phyloP scores from a whole-genome alignment of 2,329 filamentous ascomycete species.

The Xylaria sp. region DNA sequence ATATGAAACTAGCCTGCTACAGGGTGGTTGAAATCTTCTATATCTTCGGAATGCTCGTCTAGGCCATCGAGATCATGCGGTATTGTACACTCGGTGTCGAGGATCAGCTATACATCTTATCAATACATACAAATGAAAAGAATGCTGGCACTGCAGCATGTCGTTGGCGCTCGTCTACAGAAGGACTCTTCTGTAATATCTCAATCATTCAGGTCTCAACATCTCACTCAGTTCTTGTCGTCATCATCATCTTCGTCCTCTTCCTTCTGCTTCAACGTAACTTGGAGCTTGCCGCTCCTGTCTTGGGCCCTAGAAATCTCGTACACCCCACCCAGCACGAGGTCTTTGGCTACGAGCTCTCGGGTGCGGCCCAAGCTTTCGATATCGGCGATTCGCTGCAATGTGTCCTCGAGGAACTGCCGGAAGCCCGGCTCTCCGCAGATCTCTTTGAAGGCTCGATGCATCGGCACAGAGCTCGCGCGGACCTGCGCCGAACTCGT shows the following conservation, averaged over 20 bases:
- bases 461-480: constrained; percentile 96
- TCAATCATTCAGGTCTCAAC: constrained; percentile 1
- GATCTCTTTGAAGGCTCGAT: constrained; percentile 87
- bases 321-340: constrained; percentile 87
- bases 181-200: not conserved
- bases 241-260: constrained; percentile 51
- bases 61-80: constrained; percentile 10
- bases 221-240: constrained; percentile 31
- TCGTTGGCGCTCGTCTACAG: constrained; percentile 6
- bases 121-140: constrained; percentile 33
- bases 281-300: constrained; percentile 52
- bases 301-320: constrained; percentile 59
- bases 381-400: constrained; percentile 89
- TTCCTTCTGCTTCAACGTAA: constrained; percentile 58
- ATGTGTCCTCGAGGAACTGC: constrained; percentile 81
- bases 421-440: constrained; percentile 82
- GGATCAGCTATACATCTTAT: constrained; percentile 1
- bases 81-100: constrained; percentile 19
- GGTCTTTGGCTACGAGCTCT: constrained; percentile 93
- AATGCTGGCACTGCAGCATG: constrained; percentile 30
- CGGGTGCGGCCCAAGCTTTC: constrained; percentile 93
- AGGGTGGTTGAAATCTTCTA: constrained; percentile 16
- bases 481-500: constrained; percentile 87
- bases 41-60: not conserved
- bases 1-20: constrained; percentile 21